A percentile compares a stretch with the other conserved stretches of the same genome.
These are phyloP conservation scores for Penicillium sp. DNA, from an alignment of 2,329 filamentous ascomycete genomes.

Conservation along the genomic window DNA sequence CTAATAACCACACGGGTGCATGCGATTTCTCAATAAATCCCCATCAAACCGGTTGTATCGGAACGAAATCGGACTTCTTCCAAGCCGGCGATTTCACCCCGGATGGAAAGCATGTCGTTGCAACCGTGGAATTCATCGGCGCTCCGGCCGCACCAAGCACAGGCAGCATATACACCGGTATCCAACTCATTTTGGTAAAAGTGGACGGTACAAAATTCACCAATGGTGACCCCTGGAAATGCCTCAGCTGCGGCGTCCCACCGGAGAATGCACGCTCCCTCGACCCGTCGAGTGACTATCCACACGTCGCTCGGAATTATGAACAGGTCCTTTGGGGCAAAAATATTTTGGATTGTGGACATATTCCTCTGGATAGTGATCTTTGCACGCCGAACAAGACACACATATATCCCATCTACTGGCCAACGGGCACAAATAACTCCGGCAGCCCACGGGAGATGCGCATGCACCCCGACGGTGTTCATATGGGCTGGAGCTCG, in stretches of 20 bases:
- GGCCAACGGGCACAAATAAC: conserved; percentile 36
- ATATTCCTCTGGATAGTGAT: conserved; percentile 34
- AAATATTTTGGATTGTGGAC: conserved; percentile 42
- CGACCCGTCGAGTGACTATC: conserved; percentile 38
- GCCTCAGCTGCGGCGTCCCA: conserved; percentile 49
- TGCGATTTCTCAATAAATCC: conserved; percentile 40
- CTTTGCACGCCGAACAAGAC: conserved; percentile 41
- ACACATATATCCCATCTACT: conserved; percentile 47
- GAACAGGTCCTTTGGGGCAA: conserved; percentile 34
- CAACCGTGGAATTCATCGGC: conserved; percentile 45
- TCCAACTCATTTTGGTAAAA: conserved; percentile 49
- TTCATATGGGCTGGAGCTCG: conserved; percentile 48
- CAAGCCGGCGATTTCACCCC: conserved; percentile 44
- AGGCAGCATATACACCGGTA: conserved; percentile 45
- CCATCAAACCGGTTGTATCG: conserved; percentile 42
- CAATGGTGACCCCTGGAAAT: conserved; percentile 53
- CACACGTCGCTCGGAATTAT: conserved; percentile 47
- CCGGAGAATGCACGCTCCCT: conserved; percentile 31
- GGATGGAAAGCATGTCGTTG: conserved; percentile 48
- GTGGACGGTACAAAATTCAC: conserved; percentile 43
- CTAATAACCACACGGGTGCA: conserved; percentile 27
- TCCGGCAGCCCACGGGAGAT: conserved; percentile 44
- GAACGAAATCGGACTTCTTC: conserved; percentile 12
- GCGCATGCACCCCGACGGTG: conserved; percentile 49
- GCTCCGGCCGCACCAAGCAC: conserved; percentile 44